Conservation (phyloP, 163 green algal species). For the Prototheca stagnorum region DNA sequence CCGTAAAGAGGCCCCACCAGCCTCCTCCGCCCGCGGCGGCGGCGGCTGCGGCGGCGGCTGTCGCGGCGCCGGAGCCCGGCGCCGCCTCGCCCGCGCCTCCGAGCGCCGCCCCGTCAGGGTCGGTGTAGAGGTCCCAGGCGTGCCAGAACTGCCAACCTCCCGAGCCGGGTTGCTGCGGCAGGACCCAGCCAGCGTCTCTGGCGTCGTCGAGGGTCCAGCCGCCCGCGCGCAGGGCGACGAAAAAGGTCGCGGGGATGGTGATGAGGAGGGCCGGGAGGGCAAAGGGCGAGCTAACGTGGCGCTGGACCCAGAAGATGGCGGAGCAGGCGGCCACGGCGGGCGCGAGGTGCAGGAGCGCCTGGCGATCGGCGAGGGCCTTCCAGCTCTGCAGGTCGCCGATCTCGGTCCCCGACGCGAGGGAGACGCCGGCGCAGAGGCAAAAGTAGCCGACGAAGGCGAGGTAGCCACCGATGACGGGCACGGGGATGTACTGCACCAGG, state of each 20-base stretch:
- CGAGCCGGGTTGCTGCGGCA: slow-evolving; percentile 8
- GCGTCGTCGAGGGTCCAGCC: slow-evolving; percentile 34
- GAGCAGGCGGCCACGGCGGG: slow-evolving; percentile 20
- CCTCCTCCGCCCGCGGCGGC: no score
- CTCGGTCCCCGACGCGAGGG: slow-evolving; percentile 18
- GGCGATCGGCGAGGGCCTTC: slow-evolving; percentile 13
- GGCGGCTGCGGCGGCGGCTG: no score
- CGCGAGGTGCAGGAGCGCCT: slow-evolving; percentile 37
- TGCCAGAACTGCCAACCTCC: slow-evolving; percentile 23
- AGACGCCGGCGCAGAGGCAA: slow-evolving; percentile 32
- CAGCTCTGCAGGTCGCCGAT: slow-evolving; percentile 17
- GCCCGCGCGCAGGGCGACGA: slow-evolving; percentile 22
- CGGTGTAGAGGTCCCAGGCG: slow-evolving; percentile 25
- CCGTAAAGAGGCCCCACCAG: no score
- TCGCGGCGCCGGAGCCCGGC: no score
- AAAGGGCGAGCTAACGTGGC: slow-evolving; percentile 15
- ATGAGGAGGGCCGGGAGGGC: slow-evolving; percentile 44
- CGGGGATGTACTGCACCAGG: slow-evolving; percentile 59
- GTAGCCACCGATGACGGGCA: slow-evolving; percentile 69
- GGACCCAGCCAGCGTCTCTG: slow-evolving; percentile 42
- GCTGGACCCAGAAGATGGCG: slow-evolving; percentile 7
- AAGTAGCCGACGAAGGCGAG: slow-evolving; percentile 64
- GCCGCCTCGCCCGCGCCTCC: no score
- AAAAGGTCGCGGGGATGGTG: slow-evolving; percentile 35
- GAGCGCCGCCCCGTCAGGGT: no score